These are phyloP conservation scores for Ceratocystis albifundus DNA, from an alignment of 2,329 filamentous ascomycete species.

Conservation along the genomic window DNA sequence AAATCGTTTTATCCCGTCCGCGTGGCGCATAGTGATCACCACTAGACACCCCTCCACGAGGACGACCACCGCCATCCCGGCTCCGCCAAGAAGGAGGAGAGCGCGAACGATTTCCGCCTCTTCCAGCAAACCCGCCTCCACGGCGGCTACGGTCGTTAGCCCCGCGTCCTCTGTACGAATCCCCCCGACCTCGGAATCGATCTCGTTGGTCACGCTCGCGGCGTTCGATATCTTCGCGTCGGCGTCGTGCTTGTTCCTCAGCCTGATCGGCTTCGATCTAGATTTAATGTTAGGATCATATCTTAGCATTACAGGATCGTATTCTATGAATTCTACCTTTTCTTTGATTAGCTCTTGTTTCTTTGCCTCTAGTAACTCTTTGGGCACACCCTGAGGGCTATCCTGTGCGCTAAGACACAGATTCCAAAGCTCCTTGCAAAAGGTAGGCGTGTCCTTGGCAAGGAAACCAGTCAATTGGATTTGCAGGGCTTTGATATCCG, in stretches of 20 bases:
- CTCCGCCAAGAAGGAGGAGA: constrained; percentile 36
- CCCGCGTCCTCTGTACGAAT: constrained; percentile 41
- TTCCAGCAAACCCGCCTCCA: constrained; percentile 35
- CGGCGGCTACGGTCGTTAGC: constrained; percentile 36
- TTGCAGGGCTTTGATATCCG: constrained; percentile 89
- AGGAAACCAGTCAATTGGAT: constrained; percentile 92
- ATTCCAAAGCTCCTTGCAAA: constrained; percentile 91
- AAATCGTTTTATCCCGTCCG: constrained; percentile 27
- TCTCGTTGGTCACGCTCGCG: constrained; percentile 57
- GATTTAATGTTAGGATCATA: background rate
- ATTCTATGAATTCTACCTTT: constrained; percentile 49
- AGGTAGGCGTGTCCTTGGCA: constrained; percentile 76
- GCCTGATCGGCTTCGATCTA: constrained; percentile 74
- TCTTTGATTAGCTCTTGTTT: constrained; percentile 90
- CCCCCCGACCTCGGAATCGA: constrained; percentile 42
- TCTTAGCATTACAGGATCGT: background rate
- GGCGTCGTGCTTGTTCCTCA: constrained; percentile 60
- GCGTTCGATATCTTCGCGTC: constrained; percentile 58
- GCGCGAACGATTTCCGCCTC: constrained; percentile 35
- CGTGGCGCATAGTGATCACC: constrained; percentile 39
- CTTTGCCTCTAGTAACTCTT: constrained; percentile 90
- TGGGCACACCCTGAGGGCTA: constrained; percentile 81
- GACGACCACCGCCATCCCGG: constrained; percentile 32
- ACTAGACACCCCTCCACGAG: constrained; percentile 35
- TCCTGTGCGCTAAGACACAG: constrained; percentile 80